Conservation (phyloP, 495 filamentous ascomycete species). For the Cenococcum geophilum region DNA sequence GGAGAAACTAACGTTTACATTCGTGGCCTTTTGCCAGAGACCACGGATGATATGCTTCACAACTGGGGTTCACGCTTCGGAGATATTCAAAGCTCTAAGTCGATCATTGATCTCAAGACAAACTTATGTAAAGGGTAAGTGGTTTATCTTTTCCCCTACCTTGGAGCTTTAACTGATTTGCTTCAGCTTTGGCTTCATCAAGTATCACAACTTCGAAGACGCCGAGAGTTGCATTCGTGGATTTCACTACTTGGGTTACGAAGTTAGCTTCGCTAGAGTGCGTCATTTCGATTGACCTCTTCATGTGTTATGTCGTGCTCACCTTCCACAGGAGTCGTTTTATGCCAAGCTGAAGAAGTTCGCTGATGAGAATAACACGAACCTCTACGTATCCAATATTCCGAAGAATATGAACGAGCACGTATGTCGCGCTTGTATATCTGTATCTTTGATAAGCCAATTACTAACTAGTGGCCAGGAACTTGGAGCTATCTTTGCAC, state of each 20-base stretch:
- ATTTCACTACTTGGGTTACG: constrained; percentile 90
- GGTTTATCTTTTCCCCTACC: constrained; percentile 1
- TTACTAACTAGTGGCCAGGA: constrained; percentile 47
- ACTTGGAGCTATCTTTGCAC: constrained; percentile 70
- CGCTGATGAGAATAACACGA: constrained; percentile 78
- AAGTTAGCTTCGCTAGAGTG: constrained; percentile 92
- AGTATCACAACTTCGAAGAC: constrained; percentile 78
- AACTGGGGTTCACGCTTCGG: constrained; percentile 82
- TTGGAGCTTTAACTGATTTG: constrained; percentile 22
- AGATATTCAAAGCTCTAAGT: constrained; percentile 86
- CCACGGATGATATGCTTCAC: constrained; percentile 82
- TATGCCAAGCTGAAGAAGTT: constrained; percentile 92
- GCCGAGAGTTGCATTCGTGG: constrained; percentile 93
- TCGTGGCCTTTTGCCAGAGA: constrained; percentile 86
- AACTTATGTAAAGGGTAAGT: constrained; percentile 90
- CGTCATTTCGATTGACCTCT: constrained; percentile 12
- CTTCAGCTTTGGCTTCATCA: constrained; percentile 87
- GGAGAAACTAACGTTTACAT: constrained; percentile 95
- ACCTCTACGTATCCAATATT: constrained; percentile 94
- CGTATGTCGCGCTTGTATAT: constrained; percentile 44
- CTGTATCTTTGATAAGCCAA: constrained; percentile 3
- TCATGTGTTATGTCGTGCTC: constrained; percentile 11
- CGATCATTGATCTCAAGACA: constrained; percentile 89
- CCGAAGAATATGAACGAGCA: constrained; percentile 84
- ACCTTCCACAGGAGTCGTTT: constrained; percentile 69